Base-by-base conservation (phyloP, 2,329 filamentous ascomycete genomes). In the Fusarium longipes region DNA sequence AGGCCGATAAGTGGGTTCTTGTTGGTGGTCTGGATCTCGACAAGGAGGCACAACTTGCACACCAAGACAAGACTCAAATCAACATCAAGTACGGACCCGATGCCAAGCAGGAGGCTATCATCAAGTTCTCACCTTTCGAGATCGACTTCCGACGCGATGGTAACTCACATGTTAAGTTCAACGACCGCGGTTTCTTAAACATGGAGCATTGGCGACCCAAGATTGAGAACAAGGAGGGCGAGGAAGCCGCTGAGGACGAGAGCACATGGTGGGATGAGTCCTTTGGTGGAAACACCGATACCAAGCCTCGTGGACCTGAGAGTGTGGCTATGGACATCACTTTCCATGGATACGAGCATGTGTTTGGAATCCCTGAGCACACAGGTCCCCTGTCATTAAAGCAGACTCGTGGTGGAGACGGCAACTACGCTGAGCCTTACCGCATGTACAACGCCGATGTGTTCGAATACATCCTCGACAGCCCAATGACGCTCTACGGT, bases 401-500 rank as follows among this genome's bases (percentile, higher is more conserved):
- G 79, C 89, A 97, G 77, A 99, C 96, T 14, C 90, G 93, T 53
- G 96, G 95, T 51, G 93, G 93, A 24, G 87, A 93, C 20, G 93
- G 92, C 63, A 92, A 93, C 72, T 93, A 96, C 78, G 84, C 86
- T 11, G 93, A 99, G 65, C 96, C 96, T 1, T 99, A 99, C 81
- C 88, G 96, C 35, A 81, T 99, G 78, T 97, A 97, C 82, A 99
- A 99, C 78, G 87, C 93, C 30, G 96, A 99, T 77, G 96, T 99
- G 12, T 99, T 99, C 73, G 96, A 99, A 81, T 99, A 99, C 78
- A 90, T 97, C 73, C 86, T 97, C 73, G 92, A 98, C 79, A 98
- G 93, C 78, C 94, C 96, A 1, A 99, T 99, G 96, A 98, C 96
- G 1, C 85, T 99, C 3, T 99, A 99, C 75, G 96, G 96, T n/a